Percentiles rank a stretch among this genome's conserved stretches.
phyloP scores from a whole-genome alignment of 495 filamentous ascomycete genomes.

The Cladorrhinum samala region DNA sequence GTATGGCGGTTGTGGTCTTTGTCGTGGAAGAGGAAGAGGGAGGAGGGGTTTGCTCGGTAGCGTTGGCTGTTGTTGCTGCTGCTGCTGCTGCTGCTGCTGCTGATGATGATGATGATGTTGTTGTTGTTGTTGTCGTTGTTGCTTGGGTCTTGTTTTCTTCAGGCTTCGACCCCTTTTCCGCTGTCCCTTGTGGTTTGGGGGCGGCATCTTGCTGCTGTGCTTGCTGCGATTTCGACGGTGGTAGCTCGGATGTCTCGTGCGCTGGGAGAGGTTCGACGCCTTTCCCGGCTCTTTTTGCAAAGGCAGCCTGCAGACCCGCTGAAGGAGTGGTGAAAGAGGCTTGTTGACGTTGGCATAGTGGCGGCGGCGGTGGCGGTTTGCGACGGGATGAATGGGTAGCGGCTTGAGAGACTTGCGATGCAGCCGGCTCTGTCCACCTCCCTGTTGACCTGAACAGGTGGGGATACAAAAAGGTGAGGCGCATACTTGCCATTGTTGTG shows the following conservation, averaged over 20 bases:
- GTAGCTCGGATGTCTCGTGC: constrained; percentile 1
- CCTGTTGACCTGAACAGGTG: constrained; percentile 49
- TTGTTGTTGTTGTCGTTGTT: too few species aligned
- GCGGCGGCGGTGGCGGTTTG: constrained; percentile 15
- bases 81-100: constrained; percentile 6
- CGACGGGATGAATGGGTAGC: constrained; percentile 13
- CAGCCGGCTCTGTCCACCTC: constrained; percentile 33
- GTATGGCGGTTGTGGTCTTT: not conserved
- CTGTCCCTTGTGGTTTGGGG: constrained; percentile 15
- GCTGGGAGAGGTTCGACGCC: constrained; percentile 50
- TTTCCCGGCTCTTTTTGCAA: constrained; percentile 53
- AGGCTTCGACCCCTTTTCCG: too few species aligned
- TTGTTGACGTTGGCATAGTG: constrained; percentile 18
- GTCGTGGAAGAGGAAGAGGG: not conserved
- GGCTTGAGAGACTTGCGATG: constrained; percentile 10
- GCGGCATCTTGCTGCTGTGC: constrained; percentile 10
- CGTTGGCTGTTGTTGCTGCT: constrained; percentile 1
- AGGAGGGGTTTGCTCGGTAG: not conserved
- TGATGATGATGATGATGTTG: constrained; percentile 7
- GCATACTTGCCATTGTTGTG: constrained; percentile 56
- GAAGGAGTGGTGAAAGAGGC: constrained; percentile 30
- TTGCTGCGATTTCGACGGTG: constrained; percentile 7
- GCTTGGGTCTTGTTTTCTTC: too few species aligned
- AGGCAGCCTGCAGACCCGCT: constrained; percentile 25
- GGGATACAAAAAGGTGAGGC: constrained; percentile 72